phyloP scores from a whole-genome alignment of 2,329 filamentous ascomycete species.

The Fusarium pininemorale region DNA sequence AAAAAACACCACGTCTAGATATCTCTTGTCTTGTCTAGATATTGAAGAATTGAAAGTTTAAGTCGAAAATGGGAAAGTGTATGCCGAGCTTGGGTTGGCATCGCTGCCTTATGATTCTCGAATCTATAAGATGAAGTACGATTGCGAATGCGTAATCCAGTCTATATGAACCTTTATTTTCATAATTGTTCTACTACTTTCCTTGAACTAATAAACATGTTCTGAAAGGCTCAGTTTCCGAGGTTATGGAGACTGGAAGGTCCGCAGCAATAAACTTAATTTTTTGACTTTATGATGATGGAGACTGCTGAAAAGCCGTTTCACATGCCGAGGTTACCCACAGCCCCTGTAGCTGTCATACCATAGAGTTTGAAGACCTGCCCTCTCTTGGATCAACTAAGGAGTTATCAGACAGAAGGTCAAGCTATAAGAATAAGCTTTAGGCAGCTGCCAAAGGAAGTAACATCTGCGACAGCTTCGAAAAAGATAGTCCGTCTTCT shows the following conservation, averaged over 20 bases:
- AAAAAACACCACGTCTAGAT: too few relatives aligned
- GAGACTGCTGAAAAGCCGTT: background rate
- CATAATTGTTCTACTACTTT: too few relatives aligned
- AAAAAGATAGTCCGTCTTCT: background rate
- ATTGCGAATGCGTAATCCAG: too few relatives aligned
- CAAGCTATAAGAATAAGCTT: background rate
- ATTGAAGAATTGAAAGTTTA: too few relatives aligned
- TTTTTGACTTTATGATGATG: background rate
- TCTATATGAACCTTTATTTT: too few relatives aligned
- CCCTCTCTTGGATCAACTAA: rapidly evolving
- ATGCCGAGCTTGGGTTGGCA: too few relatives aligned
- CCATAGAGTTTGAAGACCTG: background rate
- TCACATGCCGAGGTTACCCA: background rate
- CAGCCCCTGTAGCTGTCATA: rapidly evolving
- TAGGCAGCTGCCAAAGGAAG: background rate
- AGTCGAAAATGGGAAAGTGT: too few relatives aligned
- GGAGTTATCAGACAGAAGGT: rapidly evolving
- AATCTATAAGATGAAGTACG: too few relatives aligned
- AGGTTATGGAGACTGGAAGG: background rate
- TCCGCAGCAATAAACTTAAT: background rate
- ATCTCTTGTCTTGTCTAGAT: too few relatives aligned
- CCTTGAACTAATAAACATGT: too few relatives aligned
- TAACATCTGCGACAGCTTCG: rapidly evolving
- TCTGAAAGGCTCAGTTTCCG: too few relatives aligned
- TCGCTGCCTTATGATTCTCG: too few relatives aligned